Base-by-base conservation (phyloP, 176 grass and related monocot genomes). In the sorghum (Sorghum bicolor) region DNA sequence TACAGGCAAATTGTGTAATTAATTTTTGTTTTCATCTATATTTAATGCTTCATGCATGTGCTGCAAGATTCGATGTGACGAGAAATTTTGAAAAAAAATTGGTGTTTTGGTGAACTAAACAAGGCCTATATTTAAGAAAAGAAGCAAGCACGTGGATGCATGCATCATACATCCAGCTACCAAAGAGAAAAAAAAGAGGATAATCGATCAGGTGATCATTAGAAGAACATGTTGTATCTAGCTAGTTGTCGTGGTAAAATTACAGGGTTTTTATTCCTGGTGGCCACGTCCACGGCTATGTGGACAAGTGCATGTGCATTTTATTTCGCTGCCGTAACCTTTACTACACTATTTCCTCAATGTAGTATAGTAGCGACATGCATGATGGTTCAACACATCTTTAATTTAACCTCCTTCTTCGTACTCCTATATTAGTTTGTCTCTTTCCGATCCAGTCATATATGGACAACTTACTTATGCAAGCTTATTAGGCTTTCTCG, bases 251-350 rank as follows among this genome's bases (percentile, higher is more conserved):
- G 44, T 4, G 19, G 75, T 75, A 74, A 86, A 90, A 74, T 67
- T 75, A 24, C 7, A 32, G 5, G 41, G 64, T 45, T 82, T 86
- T 82, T 66, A 75, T 74, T 86, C 31, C 64, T 26, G 37, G 70
- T 24, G 16, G 20, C 16, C 48, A 52, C 52, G 67, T 12, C 75
- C 70, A 29, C 34, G 43, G 16, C 29, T 47, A 17, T 61, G 41
- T 86, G 74, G 84, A 90, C 88, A 90, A 79, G 84, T 8, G 83
- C 88, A 90, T 86, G 88, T 90, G 88, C 79, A 48, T 78, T 79
- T 86, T 78, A 73, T 86, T 78, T 76, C 64, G 24, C 13, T 86
- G 79, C 57, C 79, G 78, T 86, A 24, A 86, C 66, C 83, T 86
- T 90, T 86, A 90, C 72, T 86, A 17, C 70, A 86, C 83, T 82